Percentiles rank a stretch among this genome's conserved stretches.
Evolutionary conservation across 768 basidiomycete species (phyloP).

Genomic region (Calocybe indica): DNA sequence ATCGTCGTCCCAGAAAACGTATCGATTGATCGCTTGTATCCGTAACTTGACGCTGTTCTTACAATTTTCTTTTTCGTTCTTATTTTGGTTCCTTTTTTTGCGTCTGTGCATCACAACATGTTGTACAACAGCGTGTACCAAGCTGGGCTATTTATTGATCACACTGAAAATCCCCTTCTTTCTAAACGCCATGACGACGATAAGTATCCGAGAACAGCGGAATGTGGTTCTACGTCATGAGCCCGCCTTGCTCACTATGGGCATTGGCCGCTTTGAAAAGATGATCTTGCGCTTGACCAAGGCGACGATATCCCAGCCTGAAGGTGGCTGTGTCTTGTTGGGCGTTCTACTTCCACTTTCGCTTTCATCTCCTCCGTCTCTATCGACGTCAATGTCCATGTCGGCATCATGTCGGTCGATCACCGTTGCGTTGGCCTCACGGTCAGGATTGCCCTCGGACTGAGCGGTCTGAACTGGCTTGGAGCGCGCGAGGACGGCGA

Average conservation of each 20-base stretch:
- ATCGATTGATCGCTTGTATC: too few relatives aligned
- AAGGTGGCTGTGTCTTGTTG: too few relatives aligned
- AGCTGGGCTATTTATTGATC: too few relatives aligned
- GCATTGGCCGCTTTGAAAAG: constrained; percentile 81
- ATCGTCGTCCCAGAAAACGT: too few relatives aligned
- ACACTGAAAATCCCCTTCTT: too few relatives aligned
- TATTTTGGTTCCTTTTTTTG: too few relatives aligned
- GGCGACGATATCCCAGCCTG: constrained; percentile 55
- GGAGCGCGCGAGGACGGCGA: constrained; percentile 65
- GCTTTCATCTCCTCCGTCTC: constrained; percentile 3
- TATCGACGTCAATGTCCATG: constrained; percentile 17
- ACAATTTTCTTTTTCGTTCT: too few relatives aligned
- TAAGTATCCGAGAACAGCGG: too few relatives aligned
- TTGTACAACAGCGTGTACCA: too few relatives aligned
- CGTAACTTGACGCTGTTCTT: too few relatives aligned
- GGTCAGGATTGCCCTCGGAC: constrained; percentile 12
- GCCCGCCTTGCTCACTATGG: constrained; percentile 34
- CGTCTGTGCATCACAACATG: too few relatives aligned
- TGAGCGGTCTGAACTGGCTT: constrained; percentile 8
- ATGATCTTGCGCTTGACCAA: constrained; percentile 79
- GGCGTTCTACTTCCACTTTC: constrained; percentile 6
- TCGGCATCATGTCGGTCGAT: constrained; percentile 12
- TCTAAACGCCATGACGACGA: too few relatives aligned
- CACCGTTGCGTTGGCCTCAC: constrained; percentile 7
- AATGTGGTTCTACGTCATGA: not conserved